A percentile compares a stretch with the other conserved stretches of the same genome.
These are phyloP conservation scores for Cladophialophora yegresii DNA, from an alignment of 2,329 filamentous ascomycete species.

Conservation along the genomic window DNA sequence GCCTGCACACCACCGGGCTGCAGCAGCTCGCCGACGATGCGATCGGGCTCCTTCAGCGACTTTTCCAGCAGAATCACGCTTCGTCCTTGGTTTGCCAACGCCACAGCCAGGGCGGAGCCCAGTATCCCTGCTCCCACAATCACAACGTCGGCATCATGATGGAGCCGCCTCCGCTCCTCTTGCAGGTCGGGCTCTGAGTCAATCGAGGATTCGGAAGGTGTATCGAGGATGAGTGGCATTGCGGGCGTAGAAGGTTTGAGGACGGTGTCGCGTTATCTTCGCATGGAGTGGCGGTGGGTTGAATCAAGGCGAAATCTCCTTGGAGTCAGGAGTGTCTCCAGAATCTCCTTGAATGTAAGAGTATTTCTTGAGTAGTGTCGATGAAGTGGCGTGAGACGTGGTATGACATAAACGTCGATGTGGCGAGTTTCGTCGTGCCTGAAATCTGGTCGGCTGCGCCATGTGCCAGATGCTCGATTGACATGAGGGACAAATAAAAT, in stretches of 20 bases:
- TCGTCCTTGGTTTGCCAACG: conserved; percentile 83
- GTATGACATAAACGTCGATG: background rate
- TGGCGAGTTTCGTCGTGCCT: background rate
- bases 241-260: background rate
- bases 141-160: conserved; percentile 76
- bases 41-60: conserved; percentile 87
- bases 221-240: conserved; percentile 38
- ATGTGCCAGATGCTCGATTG: background rate
- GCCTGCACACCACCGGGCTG: conserved; percentile 88
- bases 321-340: background rate
- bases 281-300: conserved; percentile 15
- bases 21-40: conserved; percentile 92
- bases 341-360: background rate
- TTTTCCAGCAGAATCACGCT: conserved; percentile 88
- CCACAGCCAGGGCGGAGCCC: conserved; percentile 81
- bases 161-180: conserved; percentile 53
- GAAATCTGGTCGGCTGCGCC: background rate
- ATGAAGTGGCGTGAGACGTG: conserved; percentile 6
- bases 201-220: conserved; percentile 35
- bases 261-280: conserved; percentile 10
- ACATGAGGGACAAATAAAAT: background rate
- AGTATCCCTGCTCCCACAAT: conserved; percentile 90
- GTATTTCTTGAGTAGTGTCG: background rate
- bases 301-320: background rate
- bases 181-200: conserved; percentile 28